Percentiles rank a stretch among this genome's conserved stretches.
Evolutionary conservation across 2,329 filamentous ascomycete species (phyloP).

Genomic region (Verticillium klebahnii): DNA sequence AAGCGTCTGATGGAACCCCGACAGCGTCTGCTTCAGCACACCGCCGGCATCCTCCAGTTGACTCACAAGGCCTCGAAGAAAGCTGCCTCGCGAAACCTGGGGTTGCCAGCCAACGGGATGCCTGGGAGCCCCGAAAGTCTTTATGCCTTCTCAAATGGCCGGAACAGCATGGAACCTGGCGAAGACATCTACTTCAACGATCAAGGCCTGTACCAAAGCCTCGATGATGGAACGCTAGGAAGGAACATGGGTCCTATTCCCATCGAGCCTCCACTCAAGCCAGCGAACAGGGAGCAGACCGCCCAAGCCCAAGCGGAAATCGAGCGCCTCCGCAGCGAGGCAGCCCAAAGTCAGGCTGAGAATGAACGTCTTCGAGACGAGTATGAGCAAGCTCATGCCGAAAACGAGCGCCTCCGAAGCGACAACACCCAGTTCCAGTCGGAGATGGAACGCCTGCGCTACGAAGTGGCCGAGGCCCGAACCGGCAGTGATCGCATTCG

Average conservation of each 20-base stretch:
- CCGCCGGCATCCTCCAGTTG: slow-evolving; percentile 84
- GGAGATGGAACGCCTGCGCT: not conserved
- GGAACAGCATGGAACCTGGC: slow-evolving; percentile 52
- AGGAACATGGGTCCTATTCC: slow-evolving; percentile 27
- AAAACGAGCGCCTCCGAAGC: not conserved
- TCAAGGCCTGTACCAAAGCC: slow-evolving; percentile 59
- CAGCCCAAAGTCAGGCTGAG: slow-evolving; percentile 14
- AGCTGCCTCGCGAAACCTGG: slow-evolving; percentile 32
- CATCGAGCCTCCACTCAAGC: slow-evolving; percentile 56
- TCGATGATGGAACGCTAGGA: slow-evolving; percentile 26
- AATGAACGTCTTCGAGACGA: slow-evolving; percentile 20
- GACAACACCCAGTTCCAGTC: not conserved
- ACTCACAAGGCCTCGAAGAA: slow-evolving; percentile 74
- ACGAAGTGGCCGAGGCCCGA: not conserved
- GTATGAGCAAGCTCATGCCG: not conserved
- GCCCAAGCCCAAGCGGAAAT: slow-evolving; percentile 44
- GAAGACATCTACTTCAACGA: slow-evolving; percentile 71
- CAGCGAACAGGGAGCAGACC: slow-evolving; percentile 49
- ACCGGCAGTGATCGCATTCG: slow-evolving; percentile 23
- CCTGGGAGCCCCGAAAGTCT: slow-evolving; percentile 75
- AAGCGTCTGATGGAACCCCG: slow-evolving; percentile 72
- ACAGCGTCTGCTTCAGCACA: slow-evolving; percentile 77
- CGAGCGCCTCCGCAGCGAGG: slow-evolving; percentile 40
- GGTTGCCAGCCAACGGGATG: slow-evolving; percentile 44
- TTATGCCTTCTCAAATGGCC: slow-evolving; percentile 61